These are phyloP conservation scores for Solanum peruvianum DNA, from an alignment of 257 asterid genomes.

Conservation along the genomic window DNA sequence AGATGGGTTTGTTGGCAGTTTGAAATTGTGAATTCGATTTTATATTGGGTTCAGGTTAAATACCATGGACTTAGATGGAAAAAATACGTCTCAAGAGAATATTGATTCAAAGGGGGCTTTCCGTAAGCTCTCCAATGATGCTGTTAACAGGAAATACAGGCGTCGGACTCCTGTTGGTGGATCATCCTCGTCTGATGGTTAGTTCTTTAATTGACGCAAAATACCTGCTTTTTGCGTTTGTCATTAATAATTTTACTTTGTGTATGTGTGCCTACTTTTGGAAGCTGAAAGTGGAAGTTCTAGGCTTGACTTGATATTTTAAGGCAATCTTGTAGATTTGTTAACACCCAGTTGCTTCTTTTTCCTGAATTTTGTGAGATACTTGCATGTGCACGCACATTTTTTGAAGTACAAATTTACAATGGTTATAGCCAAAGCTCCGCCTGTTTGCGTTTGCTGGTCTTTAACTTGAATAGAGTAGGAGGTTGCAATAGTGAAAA, in stretches of 20 bases:
- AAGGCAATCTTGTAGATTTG: neutral
- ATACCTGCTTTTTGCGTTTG: neutral
- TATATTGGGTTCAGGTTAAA: conserved; percentile 5
- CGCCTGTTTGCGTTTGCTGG: neutral
- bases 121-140: conserved; percentile 70
- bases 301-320: neutral
- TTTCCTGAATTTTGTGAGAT: neutral
- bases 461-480: neutral
- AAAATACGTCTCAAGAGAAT: conserved; percentile 17
- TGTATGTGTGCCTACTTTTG: neutral
- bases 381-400: neutral
- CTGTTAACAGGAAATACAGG: conserved; percentile 67
- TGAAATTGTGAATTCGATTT: neutral
- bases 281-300: neutral
- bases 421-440: neutral
- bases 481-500: neutral
- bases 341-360: neutral
- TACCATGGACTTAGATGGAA: conserved; percentile 40
- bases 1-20: neutral
- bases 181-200: conserved; percentile 68
- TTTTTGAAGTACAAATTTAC: neutral
- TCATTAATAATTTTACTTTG: neutral
- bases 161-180: conserved; percentile 67
- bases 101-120: conserved; percentile 42
- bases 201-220: conserved; percentile 4